phyloP scores from a whole-genome alignment of 106 monocot species.

The Narthecium ossifragum region DNA sequence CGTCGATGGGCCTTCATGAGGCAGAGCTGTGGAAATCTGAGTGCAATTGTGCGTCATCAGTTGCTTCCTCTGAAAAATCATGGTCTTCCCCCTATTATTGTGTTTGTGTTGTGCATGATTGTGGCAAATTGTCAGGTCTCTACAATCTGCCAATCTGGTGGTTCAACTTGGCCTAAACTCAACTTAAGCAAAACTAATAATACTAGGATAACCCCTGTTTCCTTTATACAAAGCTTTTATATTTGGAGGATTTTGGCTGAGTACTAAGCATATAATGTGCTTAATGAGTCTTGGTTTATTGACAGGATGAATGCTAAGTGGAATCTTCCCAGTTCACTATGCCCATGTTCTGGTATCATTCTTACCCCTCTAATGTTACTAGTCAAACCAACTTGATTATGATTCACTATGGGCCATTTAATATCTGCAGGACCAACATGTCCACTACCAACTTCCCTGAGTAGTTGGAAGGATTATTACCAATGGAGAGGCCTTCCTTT shows the following conservation, averaged over 20 bases:
- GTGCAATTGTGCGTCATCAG: conserved; percentile 42
- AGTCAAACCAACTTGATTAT: not conserved
- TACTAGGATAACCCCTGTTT: too few species aligned
- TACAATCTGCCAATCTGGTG: too few species aligned
- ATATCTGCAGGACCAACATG: conserved; percentile 32
- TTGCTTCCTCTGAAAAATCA: conserved; percentile 20
- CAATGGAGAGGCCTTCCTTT: conserved; percentile 76
- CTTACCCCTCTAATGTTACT: conserved; percentile 1
- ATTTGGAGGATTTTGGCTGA: too few species aligned
- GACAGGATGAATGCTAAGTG: conserved; percentile 45
- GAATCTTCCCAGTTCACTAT: conserved; percentile 58
- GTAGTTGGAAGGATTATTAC: conserved; percentile 80
- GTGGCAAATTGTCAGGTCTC: too few species aligned
- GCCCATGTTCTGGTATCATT: conserved; percentile 70
- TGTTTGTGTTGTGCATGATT: not conserved
- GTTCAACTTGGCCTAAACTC: too few species aligned
- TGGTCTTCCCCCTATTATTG: conserved; percentile 29
- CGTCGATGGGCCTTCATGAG: conserved; percentile 41
- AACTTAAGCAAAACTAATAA: too few species aligned
- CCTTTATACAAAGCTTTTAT: too few species aligned
- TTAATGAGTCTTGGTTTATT: not conserved
- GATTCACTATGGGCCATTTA: not conserved
- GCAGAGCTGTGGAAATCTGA: conserved; percentile 60
- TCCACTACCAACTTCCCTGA: conserved; percentile 28
- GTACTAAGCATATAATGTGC: too few species aligned